Evolutionary conservation across 805 yeast genomes (phyloP).

Genomic region (Cyberlindnera misumaiensis): DNA sequence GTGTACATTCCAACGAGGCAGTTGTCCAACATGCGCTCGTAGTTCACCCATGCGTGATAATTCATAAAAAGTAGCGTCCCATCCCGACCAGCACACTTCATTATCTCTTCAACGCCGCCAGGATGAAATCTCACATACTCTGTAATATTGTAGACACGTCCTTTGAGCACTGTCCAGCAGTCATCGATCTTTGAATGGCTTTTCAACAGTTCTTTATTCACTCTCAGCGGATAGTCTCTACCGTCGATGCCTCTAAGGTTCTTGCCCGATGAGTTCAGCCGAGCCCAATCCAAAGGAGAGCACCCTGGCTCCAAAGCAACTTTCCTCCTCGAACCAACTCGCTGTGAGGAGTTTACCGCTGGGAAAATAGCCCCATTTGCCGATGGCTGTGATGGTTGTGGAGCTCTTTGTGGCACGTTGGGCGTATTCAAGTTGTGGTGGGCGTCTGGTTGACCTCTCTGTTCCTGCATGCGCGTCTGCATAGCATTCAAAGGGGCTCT

Average conservation of each 20-base stretch:
- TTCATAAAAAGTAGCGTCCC: conserved; percentile 71
- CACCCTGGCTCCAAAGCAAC: conserved; percentile 70
- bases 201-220: conserved; percentile 50
- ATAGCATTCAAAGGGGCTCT: not conserved
- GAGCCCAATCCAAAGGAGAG: conserved; percentile 86
- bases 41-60: conserved; percentile 78
- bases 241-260: conserved; percentile 49
- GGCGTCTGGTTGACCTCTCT: too few species aligned
- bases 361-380: conserved; percentile 8
- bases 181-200: conserved; percentile 57
- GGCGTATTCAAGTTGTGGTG: too few species aligned
- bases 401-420: too few species aligned
- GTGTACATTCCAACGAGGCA: conserved; percentile 60
- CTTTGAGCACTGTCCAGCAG: conserved; percentile 79
- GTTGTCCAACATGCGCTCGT: conserved; percentile 68
- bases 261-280: conserved; percentile 38
- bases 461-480: too few species aligned
- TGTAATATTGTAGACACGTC: conserved; percentile 82
- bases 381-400: too few species aligned
- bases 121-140: conserved; percentile 85
- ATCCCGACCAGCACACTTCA: conserved; percentile 78
- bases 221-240: conserved; percentile 48
- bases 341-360: conserved; percentile 13
- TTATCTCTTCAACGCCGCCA: conserved; percentile 77
- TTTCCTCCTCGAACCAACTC: conserved; percentile 35